Evolutionary conservation across 148 eudicot genomes (phyloP).

Genomic region (Rhododendron griersonianum): DNA sequence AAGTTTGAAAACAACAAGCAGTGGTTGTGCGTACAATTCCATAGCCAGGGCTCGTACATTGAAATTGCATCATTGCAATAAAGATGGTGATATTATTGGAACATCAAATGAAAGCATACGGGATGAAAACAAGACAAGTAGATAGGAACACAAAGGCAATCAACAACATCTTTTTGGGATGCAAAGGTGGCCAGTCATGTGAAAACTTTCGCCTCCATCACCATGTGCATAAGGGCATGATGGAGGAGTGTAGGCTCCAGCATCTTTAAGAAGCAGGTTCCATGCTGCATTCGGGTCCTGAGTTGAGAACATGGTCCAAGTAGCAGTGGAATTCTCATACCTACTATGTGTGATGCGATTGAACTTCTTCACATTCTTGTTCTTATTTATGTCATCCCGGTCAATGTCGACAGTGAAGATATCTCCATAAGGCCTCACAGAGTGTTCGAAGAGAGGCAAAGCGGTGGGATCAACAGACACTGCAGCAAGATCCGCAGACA

Average conservation of each 20-base stretch:
- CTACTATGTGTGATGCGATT: neutral
- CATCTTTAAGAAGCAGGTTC: neutral
- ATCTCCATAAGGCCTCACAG: slow-evolving; percentile 3
- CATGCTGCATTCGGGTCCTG: neutral
- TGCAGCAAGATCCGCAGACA: neutral
- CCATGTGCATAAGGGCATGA: neutral
- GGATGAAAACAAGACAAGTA: neutral
- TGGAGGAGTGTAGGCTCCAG: neutral
- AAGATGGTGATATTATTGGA: too few relatives aligned
- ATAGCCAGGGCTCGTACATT: too few relatives aligned
- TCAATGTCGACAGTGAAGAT: slow-evolving; percentile 4
- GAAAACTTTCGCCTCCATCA: neutral
- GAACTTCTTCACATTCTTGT: neutral
- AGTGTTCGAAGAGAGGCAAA: slow-evolving; percentile 3
- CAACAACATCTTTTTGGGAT: slow-evolving; percentile 3
- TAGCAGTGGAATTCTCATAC: neutral
- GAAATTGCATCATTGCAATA: too few relatives aligned
- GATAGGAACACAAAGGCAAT: neutral
- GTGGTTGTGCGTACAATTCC: too few relatives aligned
- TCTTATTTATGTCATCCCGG: neutral
- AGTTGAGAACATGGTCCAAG: neutral
- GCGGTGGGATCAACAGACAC: slow-evolving; percentile 4
- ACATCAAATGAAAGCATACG: neutral
- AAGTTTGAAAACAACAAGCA: too few relatives aligned
- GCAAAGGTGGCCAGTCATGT: neutral